phyloP scores from a whole-genome alignment of 148 eudicot genomes.

The Fallopia convolvulus region DNA sequence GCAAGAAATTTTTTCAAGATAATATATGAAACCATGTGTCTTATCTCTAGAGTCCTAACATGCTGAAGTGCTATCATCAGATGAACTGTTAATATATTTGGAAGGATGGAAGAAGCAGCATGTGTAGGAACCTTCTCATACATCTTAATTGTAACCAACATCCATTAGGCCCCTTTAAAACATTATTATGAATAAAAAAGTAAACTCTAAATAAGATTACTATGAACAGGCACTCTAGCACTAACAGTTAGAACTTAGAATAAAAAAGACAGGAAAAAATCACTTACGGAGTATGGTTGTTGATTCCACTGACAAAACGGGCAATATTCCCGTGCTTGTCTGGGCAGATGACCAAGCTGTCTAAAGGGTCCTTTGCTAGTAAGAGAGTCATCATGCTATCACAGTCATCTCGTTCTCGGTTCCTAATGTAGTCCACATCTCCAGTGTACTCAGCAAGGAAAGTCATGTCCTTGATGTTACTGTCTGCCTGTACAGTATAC shows the following conservation, averaged over 20 bases:
- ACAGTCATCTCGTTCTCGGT: slow-evolving; percentile 76
- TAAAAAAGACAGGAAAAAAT: not conserved
- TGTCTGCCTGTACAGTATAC: slow-evolving; percentile 79
- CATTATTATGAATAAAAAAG: not conserved
- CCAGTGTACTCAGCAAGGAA: slow-evolving; percentile 72
- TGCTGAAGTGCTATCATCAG: not conserved
- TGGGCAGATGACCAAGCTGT: slow-evolving; percentile 81
- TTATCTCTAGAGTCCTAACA: too few relatives aligned
- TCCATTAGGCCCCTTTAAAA: not conserved
- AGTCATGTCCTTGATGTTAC: slow-evolving; percentile 79
- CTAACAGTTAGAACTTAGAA: too few relatives aligned
- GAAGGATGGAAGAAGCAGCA: too few relatives aligned
- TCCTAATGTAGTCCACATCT: slow-evolving; percentile 82
- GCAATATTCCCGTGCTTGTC: slow-evolving; percentile 91
- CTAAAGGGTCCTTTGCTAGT: slow-evolving; percentile 47
- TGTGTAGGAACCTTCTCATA: not conserved
- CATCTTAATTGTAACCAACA: not conserved
- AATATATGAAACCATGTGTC: too few relatives aligned
- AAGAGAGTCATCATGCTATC: slow-evolving; percentile 97
- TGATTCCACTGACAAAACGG: slow-evolving; percentile 88
- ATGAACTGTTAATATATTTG: too few relatives aligned
- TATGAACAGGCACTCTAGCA: too few relatives aligned
- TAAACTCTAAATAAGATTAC: too few relatives aligned
- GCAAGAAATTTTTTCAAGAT: too few relatives aligned
- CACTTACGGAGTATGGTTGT: slow-evolving; percentile 77